Conservation (phyloP, 345 rosid genomes). For the Ricinus communis region DNA sequence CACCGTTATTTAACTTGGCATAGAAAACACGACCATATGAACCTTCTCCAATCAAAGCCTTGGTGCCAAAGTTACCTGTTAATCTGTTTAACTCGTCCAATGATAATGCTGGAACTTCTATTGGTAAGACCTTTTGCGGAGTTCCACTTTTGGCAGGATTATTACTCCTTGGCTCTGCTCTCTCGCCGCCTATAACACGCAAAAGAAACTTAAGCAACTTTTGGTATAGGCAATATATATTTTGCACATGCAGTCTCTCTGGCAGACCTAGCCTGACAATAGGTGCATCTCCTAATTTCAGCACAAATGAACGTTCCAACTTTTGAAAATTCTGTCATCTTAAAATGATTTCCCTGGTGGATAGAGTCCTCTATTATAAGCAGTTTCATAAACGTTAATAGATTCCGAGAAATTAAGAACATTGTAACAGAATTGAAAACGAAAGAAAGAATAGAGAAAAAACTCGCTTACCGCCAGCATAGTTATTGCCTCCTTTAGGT, state of each 20-base stretch:
- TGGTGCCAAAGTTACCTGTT: constrained; percentile 66
- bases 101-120: constrained; percentile 65
- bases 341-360: no score
- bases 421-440: not conserved
- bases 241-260: no score
- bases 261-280: no score
- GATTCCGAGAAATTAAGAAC: no score
- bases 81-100: constrained; percentile 66
- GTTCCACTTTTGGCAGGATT: constrained; percentile 59
- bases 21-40: constrained; percentile 92
- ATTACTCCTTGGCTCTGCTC: constrained; percentile 72
- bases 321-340: no score
- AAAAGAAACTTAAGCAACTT: not conserved
- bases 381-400: no score
- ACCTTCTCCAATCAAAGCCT: constrained; percentile 94
- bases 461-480: constrained; percentile 37
- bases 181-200: constrained; percentile 41
- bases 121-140: constrained; percentile 72
- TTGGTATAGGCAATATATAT: no score
- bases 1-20: constrained; percentile 54
- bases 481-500: constrained; percentile 61
- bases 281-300: no score
- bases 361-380: no score
- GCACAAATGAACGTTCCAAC: not conserved
- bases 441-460: not conserved